phyloP scores from a whole-genome alignment of 768 basidiomycete species.

The Dictyophora rubrovolvata region DNA sequence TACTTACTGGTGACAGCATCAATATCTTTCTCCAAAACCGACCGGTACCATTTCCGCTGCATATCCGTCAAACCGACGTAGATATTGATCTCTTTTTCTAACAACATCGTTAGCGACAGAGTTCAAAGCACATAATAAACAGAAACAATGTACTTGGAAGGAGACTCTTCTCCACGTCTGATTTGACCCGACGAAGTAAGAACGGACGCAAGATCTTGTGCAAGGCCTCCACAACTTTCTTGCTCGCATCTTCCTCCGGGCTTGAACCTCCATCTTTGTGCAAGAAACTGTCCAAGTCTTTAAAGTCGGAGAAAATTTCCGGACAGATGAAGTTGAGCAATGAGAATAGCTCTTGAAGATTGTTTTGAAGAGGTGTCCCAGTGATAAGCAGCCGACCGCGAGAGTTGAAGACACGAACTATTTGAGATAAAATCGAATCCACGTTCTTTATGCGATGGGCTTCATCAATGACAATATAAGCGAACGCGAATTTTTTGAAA shows the following conservation, averaged over 20 bases:
- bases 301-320: constrained; percentile 87
- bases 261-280: constrained; percentile 64
- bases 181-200: constrained; percentile 86
- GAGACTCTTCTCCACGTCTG: constrained; percentile 93
- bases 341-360: constrained; percentile 89
- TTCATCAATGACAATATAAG: constrained; percentile 97
- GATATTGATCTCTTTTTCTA: constrained; percentile 97
- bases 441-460: constrained; percentile 99
- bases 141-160: constrained; percentile 57
- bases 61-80: constrained; percentile 95
- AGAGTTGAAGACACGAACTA: constrained; percentile 82
- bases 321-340: constrained; percentile 93
- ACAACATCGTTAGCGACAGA: constrained; percentile 4
- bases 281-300: constrained; percentile 88
- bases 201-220: constrained; percentile 97
- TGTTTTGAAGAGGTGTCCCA: constrained; percentile 95
- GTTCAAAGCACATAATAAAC: background rate
- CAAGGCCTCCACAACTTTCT: constrained; percentile 90
- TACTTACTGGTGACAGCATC: constrained; percentile 87
- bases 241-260: constrained; percentile 69
- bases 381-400: constrained; percentile 90
- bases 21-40: constrained; percentile 93
- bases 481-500: constrained; percentile 90
- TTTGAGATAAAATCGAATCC: constrained; percentile 89
- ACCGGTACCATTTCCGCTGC: constrained; percentile 98